These are phyloP conservation scores for Thermomyces lanuginosus DNA, from an alignment of 2,329 filamentous ascomycete species.

Conservation along the genomic window DNA sequence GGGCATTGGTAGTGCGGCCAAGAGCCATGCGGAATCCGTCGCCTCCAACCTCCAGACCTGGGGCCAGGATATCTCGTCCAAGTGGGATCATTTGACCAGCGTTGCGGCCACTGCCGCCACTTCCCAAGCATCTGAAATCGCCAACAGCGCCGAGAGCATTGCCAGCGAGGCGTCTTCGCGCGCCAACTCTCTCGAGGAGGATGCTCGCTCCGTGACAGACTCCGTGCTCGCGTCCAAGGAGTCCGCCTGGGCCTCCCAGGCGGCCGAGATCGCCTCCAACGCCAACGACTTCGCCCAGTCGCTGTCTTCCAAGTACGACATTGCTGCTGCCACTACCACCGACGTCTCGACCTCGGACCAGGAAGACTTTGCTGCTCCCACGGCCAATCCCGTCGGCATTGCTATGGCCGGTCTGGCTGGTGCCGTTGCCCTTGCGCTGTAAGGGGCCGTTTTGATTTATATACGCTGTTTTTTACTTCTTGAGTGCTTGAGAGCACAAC, in stretches of 20 bases:
- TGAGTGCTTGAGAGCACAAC: too few species aligned
- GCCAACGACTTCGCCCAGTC: conserved; percentile 4
- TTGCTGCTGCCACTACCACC: conserved; percentile 1
- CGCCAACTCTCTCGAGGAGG: too few species aligned
- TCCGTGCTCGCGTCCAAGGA: conserved; percentile 4
- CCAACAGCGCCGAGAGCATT: conserved; percentile 6
- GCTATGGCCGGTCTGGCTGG: conserved; percentile 5
- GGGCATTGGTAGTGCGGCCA: too few species aligned
- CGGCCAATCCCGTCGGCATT: conserved; percentile 4
- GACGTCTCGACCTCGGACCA: conserved; percentile 1
- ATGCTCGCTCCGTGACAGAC: conserved; percentile 3
- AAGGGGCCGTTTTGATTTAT: too few species aligned
- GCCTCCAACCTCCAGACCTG: conserved; percentile 3
- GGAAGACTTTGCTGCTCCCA: conserved; percentile 3
- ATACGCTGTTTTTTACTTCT: too few species aligned
- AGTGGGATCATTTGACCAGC: conserved; percentile 4
- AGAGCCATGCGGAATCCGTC: too few species aligned
- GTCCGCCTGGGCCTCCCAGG: conserved; percentile 5
- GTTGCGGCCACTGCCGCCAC: background rate
- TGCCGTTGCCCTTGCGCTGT: conserved; percentile 6
- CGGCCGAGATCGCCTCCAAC: conserved; percentile 4
- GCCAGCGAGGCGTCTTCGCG: conserved; percentile 5
- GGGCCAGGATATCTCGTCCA: conserved; percentile 5
- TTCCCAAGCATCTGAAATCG: conserved; percentile 1
- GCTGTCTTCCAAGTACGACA: conserved; percentile 2